A percentile compares a stretch with the other conserved stretches of the same genome.
Evolutionary conservation across 345 rosid species (phyloP).

Genomic region (Syzygium aqueum): DNA sequence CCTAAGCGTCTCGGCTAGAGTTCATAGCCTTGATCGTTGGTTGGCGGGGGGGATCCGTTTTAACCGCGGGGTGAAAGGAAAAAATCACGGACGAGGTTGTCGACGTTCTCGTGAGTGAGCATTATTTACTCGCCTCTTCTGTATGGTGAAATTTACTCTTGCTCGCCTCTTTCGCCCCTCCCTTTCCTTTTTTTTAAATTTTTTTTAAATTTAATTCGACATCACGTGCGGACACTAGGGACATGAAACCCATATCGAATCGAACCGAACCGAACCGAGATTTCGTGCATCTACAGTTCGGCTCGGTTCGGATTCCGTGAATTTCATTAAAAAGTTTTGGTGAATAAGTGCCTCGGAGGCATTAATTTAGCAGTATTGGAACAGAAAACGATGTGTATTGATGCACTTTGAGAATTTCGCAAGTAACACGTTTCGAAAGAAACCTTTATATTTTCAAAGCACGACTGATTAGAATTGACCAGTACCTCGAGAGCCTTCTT

Average conservation of each 20-base stretch:
- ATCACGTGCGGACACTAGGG: neutral
- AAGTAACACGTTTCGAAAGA: no score
- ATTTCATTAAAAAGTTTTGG: no score
- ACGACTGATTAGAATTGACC: neutral
- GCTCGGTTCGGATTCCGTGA: no score
- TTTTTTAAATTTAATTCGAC: neutral
- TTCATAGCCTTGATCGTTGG: neutral
- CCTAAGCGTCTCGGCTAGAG: neutral
- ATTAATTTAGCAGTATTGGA: neutral
- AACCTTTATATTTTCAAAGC: no score
- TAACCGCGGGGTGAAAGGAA: neutral
- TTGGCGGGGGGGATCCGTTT: neutral
- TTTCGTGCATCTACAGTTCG: no score
- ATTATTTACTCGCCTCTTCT: neutral
- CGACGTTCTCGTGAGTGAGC: neutral
- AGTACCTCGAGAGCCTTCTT: rapidly evolving
- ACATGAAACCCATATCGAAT: no score
- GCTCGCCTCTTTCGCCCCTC: neutral
- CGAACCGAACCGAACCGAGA: no score
- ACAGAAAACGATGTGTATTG: no score
- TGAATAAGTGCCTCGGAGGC: neutral
- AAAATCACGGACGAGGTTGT: neutral
- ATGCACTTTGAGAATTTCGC: no score
- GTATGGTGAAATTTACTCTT: rapidly evolving
- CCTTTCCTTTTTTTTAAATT: neutral